phyloP scores from a whole-genome alignment of 2,329 filamentous ascomycete species.

The Sphaerulina populicola region DNA sequence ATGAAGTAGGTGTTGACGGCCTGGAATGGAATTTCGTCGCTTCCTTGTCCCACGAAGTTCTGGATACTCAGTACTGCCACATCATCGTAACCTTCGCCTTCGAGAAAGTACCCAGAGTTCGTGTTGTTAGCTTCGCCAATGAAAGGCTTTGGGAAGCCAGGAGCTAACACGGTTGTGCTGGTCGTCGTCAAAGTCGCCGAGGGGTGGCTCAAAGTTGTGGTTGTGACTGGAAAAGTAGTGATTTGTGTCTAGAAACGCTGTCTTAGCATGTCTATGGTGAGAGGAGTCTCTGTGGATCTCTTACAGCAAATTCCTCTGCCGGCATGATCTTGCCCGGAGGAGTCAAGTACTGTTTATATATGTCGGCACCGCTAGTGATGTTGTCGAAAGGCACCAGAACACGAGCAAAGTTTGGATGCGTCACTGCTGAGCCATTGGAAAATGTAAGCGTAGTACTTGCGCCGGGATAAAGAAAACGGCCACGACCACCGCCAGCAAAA shows the following conservation, averaged over 20 bases:
- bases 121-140: slow-evolving; percentile 36
- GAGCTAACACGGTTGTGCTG: slow-evolving; percentile 28
- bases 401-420: slow-evolving; percentile 39
- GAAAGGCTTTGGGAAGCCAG: slow-evolving; percentile 40
- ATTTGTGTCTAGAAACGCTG: not conserved
- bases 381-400: slow-evolving; percentile 37
- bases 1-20: slow-evolving; percentile 38
- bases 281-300: too few species aligned
- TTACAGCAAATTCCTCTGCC: slow-evolving; percentile 18
- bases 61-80: slow-evolving; percentile 41
- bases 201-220: slow-evolving; percentile 9
- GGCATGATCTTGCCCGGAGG: slow-evolving; percentile 18
- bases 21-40: slow-evolving; percentile 35
- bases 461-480: slow-evolving; percentile 39
- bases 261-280: too few species aligned
- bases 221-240: slow-evolving; percentile 14
- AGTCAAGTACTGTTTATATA: slow-evolving; percentile 35
- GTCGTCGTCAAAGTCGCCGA: slow-evolving; percentile 5
- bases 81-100: slow-evolving; percentile 39
- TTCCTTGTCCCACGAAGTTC: slow-evolving; percentile 32
- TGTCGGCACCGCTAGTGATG: slow-evolving; percentile 37
- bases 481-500: slow-evolving; percentile 40
- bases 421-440: slow-evolving; percentile 38
- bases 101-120: slow-evolving; percentile 43
- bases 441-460: slow-evolving; percentile 39